These are phyloP conservation scores for Neurospora sp. DNA, from an alignment of 495 filamentous ascomycete species.

Conservation along the genomic window DNA sequence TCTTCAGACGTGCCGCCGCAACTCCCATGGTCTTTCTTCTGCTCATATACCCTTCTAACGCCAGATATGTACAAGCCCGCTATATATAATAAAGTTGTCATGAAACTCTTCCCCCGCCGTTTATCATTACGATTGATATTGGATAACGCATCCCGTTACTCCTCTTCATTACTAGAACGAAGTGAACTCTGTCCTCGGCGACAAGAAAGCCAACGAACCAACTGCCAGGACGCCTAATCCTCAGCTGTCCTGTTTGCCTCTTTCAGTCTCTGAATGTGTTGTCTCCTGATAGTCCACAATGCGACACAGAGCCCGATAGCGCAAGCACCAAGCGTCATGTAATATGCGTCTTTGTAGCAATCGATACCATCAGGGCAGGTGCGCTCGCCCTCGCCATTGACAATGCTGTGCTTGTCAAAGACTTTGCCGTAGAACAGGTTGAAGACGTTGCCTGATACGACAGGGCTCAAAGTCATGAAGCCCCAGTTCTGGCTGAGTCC, in stretches of 20 bases:
- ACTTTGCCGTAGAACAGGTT: slow-evolving; percentile 79
- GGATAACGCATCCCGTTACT: background rate
- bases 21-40: background rate
- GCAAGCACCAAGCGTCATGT: slow-evolving; percentile 68
- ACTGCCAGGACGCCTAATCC: slow-evolving; percentile 12
- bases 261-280: slow-evolving; percentile 26
- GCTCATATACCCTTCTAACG: background rate
- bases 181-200: background rate
- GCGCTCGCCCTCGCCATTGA: slow-evolving; percentile 56
- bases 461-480: slow-evolving; percentile 79
- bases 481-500: slow-evolving; percentile 94
- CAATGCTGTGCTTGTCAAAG: slow-evolving; percentile 67
- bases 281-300: slow-evolving; percentile 68
- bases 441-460: slow-evolving; percentile 81
- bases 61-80: background rate
- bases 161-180: background rate
- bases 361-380: slow-evolving; percentile 69
- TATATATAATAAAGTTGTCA: background rate
- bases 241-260: slow-evolving; percentile 27
- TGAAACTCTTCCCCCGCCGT: background rate
- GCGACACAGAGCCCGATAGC: slow-evolving; percentile 58
- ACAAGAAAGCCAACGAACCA: background rate
- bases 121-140: background rate
- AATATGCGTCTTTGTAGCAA: slow-evolving; percentile 78
- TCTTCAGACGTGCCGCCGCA: background rate